Evolutionary conservation across 176 grass and related monocot species (phyloP).

Genomic region (Bothriochloa decipiens): DNA sequence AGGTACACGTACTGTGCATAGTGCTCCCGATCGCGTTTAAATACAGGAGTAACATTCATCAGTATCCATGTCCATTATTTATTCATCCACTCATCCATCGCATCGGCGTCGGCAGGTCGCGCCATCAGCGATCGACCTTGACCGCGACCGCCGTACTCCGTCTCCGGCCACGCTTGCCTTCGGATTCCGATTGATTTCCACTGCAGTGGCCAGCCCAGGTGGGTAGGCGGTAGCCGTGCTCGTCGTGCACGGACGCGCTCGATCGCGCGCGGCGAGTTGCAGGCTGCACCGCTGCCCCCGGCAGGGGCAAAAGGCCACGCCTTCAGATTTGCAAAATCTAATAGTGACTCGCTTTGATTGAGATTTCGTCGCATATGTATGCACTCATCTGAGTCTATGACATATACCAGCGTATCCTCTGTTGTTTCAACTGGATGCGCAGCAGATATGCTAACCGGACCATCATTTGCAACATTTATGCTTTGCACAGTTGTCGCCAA

Average conservation of each 20-base stretch:
- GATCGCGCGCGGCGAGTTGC: background rate
- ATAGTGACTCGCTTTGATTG: too few species aligned
- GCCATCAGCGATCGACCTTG: background rate
- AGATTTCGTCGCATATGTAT: too few species aligned
- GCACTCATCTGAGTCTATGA: too few species aligned
- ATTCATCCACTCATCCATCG: background rate
- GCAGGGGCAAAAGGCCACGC: too few species aligned
- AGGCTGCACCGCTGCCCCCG: too few species aligned
- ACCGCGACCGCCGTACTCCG: background rate
- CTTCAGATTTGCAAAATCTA: too few species aligned
- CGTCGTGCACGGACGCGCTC: background rate
- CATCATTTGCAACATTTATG: background rate
- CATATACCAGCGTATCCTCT: too few species aligned
- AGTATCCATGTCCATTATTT: too few species aligned
- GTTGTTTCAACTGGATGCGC: background rate
- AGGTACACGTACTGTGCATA: background rate
- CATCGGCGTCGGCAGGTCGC: slow-evolving; percentile 16
- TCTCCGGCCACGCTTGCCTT: background rate
- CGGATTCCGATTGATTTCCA: background rate
- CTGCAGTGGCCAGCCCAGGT: too few species aligned
- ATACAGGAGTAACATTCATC: too few species aligned
- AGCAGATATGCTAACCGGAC: slow-evolving; percentile 1
- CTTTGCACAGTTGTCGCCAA: background rate
- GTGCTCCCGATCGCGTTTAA: background rate
- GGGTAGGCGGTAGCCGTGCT: background rate